These are phyloP conservation scores for Rhizophagus prolifer DNA, from an alignment of 192 early-diverging fungal genomes.

Conservation along the genomic window DNA sequence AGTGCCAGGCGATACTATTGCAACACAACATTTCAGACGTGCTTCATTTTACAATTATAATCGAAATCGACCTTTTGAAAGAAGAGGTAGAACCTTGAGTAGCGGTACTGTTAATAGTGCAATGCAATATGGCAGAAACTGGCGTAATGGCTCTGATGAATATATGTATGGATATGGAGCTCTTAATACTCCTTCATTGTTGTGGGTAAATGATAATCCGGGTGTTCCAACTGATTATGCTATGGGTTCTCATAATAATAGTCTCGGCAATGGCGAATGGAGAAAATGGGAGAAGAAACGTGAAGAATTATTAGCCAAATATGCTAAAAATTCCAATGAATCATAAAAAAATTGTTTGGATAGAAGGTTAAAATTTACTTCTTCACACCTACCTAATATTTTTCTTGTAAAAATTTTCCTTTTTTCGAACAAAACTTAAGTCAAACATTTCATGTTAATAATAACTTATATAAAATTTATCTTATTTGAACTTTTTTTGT, in stretches of 20 bases:
- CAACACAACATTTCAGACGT: constrained; percentile 28
- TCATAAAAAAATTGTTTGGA: background rate
- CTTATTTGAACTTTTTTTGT: background rate
- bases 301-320: constrained; percentile 32
- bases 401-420: background rate
- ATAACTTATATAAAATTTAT: too few species aligned
- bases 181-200: background rate
- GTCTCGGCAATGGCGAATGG: constrained; percentile 23
- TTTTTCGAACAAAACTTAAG: background rate
- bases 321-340: constrained; percentile 24
- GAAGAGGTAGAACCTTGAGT: constrained; percentile 19
- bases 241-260: constrained; percentile 12
- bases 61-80: constrained; percentile 32
- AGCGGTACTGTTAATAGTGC: constrained; percentile 11
- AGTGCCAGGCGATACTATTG: constrained; percentile 5
- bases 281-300: constrained; percentile 30
- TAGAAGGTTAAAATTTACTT: background rate
- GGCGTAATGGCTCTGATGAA: constrained; percentile 24
- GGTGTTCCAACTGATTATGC: constrained; percentile 12
- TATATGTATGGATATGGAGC: constrained; percentile 31
- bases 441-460: background rate
- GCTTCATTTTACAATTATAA: constrained; percentile 32
- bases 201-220: constrained; percentile 24
- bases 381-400: background rate
- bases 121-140: constrained; percentile 21